Evolutionary conservation across 257 asterid species (phyloP).

Genomic region (Verbena officinalis): DNA sequence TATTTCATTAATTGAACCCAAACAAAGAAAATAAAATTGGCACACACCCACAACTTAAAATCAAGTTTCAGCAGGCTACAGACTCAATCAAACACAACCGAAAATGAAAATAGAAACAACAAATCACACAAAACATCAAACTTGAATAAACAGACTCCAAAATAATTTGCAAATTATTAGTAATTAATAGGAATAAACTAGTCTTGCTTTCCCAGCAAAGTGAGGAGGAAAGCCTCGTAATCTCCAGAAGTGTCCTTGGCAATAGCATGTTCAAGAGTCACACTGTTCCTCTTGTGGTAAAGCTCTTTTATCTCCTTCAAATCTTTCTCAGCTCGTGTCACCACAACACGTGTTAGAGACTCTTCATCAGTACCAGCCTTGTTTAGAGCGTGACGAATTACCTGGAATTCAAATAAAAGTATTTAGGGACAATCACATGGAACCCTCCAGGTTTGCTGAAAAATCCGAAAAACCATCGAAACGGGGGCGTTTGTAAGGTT

Average conservation of each 20-base stretch:
- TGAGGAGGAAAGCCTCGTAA: conserved; percentile 66
- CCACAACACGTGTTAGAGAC: conserved; percentile 56
- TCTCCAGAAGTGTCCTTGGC: conserved; percentile 74
- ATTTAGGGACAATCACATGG: not conserved
- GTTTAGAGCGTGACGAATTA: conserved; percentile 55
- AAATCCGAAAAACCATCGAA: not conserved
- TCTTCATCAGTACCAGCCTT: conserved; percentile 66
- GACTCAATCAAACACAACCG: too few species aligned
- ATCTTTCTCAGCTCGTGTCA: conserved; percentile 76
- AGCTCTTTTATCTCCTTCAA: conserved; percentile 53
- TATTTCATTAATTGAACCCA: too few species aligned
- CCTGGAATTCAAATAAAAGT: conserved; percentile 24
- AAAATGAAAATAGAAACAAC: too few species aligned
- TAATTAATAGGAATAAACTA: too few species aligned
- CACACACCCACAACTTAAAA: too few species aligned
- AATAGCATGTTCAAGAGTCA: conserved; percentile 56
- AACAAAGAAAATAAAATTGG: too few species aligned
- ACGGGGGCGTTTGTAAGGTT: too few species aligned
- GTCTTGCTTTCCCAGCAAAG: conserved; percentile 56
- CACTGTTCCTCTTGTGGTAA: conserved; percentile 66
- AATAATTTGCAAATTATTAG: too few species aligned
- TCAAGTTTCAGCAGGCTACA: too few species aligned
- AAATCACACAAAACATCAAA: too few species aligned
- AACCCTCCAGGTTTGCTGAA: too few species aligned
- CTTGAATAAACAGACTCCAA: too few species aligned